Percentiles rank a stretch among this genome's conserved stretches.
phyloP scores from a whole-genome alignment of 192 early-diverging fungal species.

The Dissophora globulifera region DNA sequence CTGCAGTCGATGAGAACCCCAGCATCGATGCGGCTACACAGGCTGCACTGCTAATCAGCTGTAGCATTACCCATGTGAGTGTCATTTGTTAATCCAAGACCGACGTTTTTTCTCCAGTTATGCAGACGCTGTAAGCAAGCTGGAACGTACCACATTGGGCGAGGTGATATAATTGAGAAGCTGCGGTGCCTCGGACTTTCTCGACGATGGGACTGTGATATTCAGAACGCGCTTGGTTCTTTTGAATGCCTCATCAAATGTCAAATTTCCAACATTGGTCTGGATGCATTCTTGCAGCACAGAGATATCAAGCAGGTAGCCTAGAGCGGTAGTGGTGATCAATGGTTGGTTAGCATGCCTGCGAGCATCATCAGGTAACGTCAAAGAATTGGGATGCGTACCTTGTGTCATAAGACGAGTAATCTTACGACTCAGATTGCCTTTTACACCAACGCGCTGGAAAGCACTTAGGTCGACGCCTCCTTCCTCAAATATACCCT shows the following conservation, averaged over 20 bases:
- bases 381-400: constrained; percentile 13
- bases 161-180: constrained; percentile 82
- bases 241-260: constrained; percentile 76
- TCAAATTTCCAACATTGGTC: constrained; percentile 76
- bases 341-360: not conserved
- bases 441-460: constrained; percentile 62
- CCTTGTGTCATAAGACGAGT: constrained; percentile 75
- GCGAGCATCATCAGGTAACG: no score
- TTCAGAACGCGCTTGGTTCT: constrained; percentile 78
- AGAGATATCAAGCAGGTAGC: constrained; percentile 78
- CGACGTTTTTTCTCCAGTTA: no score
- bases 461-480: constrained; percentile 78
- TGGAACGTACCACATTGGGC: constrained; percentile 74
- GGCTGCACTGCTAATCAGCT: constrained; percentile 83
- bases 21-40: constrained; percentile 76
- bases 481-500: constrained; percentile 47
- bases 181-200: constrained; percentile 79
- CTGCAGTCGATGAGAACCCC: constrained; percentile 74
- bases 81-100: no score
- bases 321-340: constrained; percentile 31
- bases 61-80: no score
- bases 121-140: no score
- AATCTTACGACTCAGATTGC: constrained; percentile 71
- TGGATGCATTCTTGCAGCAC: constrained; percentile 80
- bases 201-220: constrained; percentile 77